These are phyloP conservation scores for Leccinum longicurvipes DNA, from an alignment of 768 basidiomycete genomes.

Conservation along the genomic window DNA sequence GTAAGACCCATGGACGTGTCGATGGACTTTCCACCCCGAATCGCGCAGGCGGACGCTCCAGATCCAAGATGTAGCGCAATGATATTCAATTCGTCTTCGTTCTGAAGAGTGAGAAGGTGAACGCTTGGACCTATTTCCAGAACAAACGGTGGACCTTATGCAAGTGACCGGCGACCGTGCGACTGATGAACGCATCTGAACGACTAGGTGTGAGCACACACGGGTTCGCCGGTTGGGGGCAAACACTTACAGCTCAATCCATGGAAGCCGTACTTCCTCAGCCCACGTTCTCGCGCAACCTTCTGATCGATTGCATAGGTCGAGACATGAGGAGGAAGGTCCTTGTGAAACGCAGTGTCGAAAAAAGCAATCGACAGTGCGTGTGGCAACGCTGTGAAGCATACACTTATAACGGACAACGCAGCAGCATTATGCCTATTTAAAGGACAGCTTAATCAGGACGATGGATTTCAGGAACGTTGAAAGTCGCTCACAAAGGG, in stretches of 20 bases:
- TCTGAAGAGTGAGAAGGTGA: constrained; percentile 25
- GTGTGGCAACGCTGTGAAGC: constrained; percentile 58
- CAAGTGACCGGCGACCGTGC: constrained; percentile 56
- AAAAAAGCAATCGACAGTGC: constrained; percentile 81
- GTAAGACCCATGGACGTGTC: constrained; percentile 92
- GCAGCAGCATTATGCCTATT: constrained; percentile 61
- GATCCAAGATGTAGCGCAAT: constrained; percentile 87
- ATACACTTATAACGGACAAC: constrained; percentile 57
- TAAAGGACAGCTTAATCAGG: background rate
- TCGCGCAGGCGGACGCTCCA: constrained; percentile 82
- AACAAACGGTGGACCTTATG: constrained; percentile 39
- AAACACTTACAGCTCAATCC: constrained; percentile 62
- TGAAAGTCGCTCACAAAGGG: constrained; percentile 55
- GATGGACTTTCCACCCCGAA: constrained; percentile 66
- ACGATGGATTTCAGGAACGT: background rate
- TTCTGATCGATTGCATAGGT: constrained; percentile 74
- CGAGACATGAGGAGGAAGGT: constrained; percentile 72
- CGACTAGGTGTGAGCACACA: background rate
- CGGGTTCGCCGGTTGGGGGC: background rate
- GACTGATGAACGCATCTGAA: constrained; percentile 66
- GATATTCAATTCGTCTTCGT: constrained; percentile 54
- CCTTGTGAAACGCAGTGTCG: constrained; percentile 81
- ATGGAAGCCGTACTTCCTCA: constrained; percentile 92
- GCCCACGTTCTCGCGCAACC: constrained; percentile 57
- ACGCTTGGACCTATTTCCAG: background rate